Conservation (phyloP, 164 flowering plant genomes). For the Vitis rotundifolia region DNA sequence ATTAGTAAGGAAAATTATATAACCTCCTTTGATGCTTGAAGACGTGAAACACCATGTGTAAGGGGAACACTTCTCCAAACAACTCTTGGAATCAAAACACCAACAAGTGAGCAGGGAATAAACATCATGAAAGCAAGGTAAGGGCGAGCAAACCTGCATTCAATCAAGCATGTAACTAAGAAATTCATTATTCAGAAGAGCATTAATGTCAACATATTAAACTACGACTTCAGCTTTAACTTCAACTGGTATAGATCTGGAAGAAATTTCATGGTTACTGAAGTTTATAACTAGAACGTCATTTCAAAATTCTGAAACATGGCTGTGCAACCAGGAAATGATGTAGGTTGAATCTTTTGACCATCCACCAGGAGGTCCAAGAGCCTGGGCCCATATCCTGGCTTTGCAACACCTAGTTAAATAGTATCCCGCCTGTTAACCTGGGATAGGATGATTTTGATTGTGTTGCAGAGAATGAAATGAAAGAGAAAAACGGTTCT, state of each 20-base stretch:
- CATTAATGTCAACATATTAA: not conserved
- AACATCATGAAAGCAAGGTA: slow-evolving; percentile 89
- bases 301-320: not conserved
- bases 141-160: slow-evolving; percentile 87
- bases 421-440: not conserved
- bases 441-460: not conserved
- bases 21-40: slow-evolving; percentile 60
- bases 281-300: not conserved
- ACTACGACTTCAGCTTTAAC: not conserved
- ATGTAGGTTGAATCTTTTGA: not conserved
- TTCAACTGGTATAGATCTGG: not conserved
- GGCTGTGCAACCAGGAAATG: not conserved
- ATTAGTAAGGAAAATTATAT: slow-evolving; percentile 2
- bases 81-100: slow-evolving; percentile 73
- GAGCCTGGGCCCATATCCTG: not conserved
- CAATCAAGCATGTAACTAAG: slow-evolving; percentile 9
- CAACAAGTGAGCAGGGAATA: slow-evolving; percentile 76
- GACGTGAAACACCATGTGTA: slow-evolving; percentile 49
- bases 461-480: not conserved
- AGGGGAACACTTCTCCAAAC: slow-evolving; percentile 51
- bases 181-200: not conserved
- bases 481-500: not conserved
- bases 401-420: not conserved
- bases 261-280: too few relatives aligned
- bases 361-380: not conserved